A percentile compares a stretch with the other conserved stretches of the same genome.
Conservation (phyloP, 108 stramenopile species). For the Skeletonema tropicum region DNA sequence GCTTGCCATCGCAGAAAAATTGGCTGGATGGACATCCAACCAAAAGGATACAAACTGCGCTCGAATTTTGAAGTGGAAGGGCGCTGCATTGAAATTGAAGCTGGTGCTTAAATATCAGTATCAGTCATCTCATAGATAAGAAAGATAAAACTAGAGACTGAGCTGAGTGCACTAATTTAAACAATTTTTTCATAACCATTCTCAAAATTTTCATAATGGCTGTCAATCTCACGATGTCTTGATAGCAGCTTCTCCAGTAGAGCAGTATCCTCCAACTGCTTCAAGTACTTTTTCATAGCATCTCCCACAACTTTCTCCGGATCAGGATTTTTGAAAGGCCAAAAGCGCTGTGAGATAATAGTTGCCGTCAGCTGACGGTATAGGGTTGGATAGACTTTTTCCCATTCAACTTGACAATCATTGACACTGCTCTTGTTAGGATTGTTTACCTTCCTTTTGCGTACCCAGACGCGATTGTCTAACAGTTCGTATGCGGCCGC, state of each 20-base stretch:
- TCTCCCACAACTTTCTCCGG: background rate
- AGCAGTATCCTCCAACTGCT: background rate
- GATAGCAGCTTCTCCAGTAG: background rate
- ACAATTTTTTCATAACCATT: background rate
- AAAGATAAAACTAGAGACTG: too few species aligned
- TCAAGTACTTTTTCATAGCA: background rate
- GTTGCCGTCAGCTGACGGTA: constrained; percentile 6
- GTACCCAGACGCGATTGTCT: background rate
- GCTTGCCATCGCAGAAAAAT: too few species aligned
- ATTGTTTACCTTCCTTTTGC: constrained; percentile 1
- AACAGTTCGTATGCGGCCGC: background rate
- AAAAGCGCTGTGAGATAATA: background rate
- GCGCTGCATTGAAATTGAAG: too few species aligned
- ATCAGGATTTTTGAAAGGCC: background rate
- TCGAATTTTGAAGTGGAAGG: too few species aligned
- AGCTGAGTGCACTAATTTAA: too few species aligned
- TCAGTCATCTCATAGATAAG: too few species aligned
- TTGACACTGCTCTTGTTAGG: background rate
- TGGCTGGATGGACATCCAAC: too few species aligned
- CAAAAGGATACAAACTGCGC: too few species aligned
- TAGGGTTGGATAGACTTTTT: constrained; percentile 8
- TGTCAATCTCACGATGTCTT: background rate
- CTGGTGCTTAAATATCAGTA: too few species aligned
- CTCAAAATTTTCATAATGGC: background rate
- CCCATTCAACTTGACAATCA: background rate